Evolutionary conservation across 352 stramenopile species (phyloP), one percentile per base, ranked within the genome.

Genomic region (Globisporangium middletonii): DNA sequence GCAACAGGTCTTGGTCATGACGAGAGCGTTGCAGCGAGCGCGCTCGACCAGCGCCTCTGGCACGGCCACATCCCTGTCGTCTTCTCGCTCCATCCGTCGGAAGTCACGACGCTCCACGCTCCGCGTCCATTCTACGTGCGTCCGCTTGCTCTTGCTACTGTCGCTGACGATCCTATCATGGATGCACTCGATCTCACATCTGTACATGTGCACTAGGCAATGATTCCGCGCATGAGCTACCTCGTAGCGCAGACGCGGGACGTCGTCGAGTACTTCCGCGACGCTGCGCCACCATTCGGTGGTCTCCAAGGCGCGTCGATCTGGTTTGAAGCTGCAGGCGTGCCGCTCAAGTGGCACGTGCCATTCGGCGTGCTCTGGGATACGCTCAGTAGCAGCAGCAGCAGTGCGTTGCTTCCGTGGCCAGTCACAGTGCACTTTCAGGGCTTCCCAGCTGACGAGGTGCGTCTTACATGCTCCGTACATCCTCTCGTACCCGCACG

Each of bases 181-280:
- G 35, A 47, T 9, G 57, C 16, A 30, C 13, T 57, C 27, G 42
- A n/a, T 59, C 27, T 38, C 50, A 55, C 18, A 8, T 28, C 33
- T 19, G 12, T 63, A 45, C 28, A 23, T 7, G 66, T 46, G 33
- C 8, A 4, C 18, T 47, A 94, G 81, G 81, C 82, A 9, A 87
- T 94, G 77, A 63, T 94, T 16, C 84, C 84, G n/a, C 78, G 82
- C 33, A 77, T 92, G 74, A 88, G 83, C 63, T 94, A 84, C 59
- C 62, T 94, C 42, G 67, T 89, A 37, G 75, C 81, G 41, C 77
- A 90, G 50, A 89, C 80, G 15, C 81, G 82, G 5, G 65, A 72
- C 41, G 83, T 89, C 18, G 71, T 94, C 57, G 79, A 92, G 62
- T 88, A 90, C 68, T 90, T 94, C 52, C 77, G 70, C 19, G 78